Base-by-base conservation (phyloP, 1,284 basidiomycete genomes). In the Bondarzewia mesenterica region DNA sequence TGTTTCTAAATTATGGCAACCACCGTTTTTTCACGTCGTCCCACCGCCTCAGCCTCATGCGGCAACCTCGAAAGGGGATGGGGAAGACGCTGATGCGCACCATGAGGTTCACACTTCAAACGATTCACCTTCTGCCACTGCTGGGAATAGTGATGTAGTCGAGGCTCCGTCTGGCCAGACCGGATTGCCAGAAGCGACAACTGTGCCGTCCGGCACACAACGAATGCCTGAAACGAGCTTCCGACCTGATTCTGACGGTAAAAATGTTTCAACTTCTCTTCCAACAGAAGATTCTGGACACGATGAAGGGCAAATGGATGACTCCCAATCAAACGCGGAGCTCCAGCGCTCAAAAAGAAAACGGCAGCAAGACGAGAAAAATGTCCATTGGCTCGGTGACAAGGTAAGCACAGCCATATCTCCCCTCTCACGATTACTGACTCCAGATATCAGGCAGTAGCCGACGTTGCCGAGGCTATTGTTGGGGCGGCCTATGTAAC, bases 391-490 rank as follows among this genome's bases (percentile, higher is more conserved):
- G 72, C 61, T 90, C 12, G 84, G 84, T 44, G 87, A 89, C 64
- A 90, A 90, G 77, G 88, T 85, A 54, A 48, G 48, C 49, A n/a
- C 10, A 12, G 12, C 29, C 29, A 3, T 32, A 1, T 4, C n/a
- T 32, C 37, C 3, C 23, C 20, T 21, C 38, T 18, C 21, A 23
- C 32, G 21, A 47, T 21, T 16, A 14, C 39, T n/a, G 23, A 10
- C 49, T 49, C 23, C 47, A 21, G 42, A 43, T 21, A n/a, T 43
- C 23, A 89, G 87, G 77, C 78, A n/a, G 71, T 89, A 29, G 87
- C 88, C 44, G 89, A 91, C 63, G 85, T 89, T 40, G 76, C 78
- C 14, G 89, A 92, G 63, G 85, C 87, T 3, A 78, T 91, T 48
- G 77, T 91, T 37, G 89, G 84, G 18, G 88, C 89, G 4, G 86